A percentile compares a stretch with the other conserved stretches of the same genome.
phyloP scores from a whole-genome alignment of 1,284 basidiomycete genomes.

The Boletellus sp. region DNA sequence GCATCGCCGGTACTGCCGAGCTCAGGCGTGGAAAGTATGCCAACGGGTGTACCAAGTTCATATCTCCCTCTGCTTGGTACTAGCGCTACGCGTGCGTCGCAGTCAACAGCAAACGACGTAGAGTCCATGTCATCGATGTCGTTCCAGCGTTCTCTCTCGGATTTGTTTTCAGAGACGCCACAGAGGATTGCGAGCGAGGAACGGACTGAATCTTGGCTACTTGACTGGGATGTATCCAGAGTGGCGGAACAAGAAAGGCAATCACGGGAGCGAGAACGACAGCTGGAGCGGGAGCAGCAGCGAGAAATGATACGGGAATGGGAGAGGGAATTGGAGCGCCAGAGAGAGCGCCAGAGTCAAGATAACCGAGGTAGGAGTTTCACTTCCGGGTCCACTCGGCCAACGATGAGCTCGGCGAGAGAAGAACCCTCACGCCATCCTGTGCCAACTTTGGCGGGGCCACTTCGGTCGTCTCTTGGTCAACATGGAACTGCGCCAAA shows the following conservation, averaged over 20 bases:
- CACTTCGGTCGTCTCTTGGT: conserved; percentile 6
- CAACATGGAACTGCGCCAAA: conserved; percentile 8
- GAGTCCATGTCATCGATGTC: conserved; percentile 10
- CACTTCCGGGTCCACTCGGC: conserved; percentile 11
- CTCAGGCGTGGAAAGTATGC: conserved; percentile 14
- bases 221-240: conserved; percentile 19
- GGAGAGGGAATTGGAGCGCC: conserved; percentile 21
- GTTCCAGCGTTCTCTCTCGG: conserved; percentile 25
- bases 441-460: background rate
- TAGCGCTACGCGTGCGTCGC: background rate
- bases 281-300: conserved; percentile 13
- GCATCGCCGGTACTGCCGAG: conserved; percentile 16
- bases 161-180: conserved; percentile 20
- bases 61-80: conserved; percentile 9
- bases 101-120: conserved; percentile 3
- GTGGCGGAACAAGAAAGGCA: conserved; percentile 10
- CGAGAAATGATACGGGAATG: conserved; percentile 21
- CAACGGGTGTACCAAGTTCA: conserved; percentile 5
- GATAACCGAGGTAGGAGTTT: conserved; percentile 19
- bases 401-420: conserved; percentile 16
- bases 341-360: conserved; percentile 17
- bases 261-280: conserved; percentile 7
- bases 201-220: conserved; percentile 13
- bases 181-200: conserved; percentile 12
- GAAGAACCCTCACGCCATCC: conserved; percentile 15